Percentiles rank a stretch among this genome's conserved stretches.
phyloP scores from a whole-genome alignment of 345 rosid genomes.

The Tarenaya hassleriana region DNA sequence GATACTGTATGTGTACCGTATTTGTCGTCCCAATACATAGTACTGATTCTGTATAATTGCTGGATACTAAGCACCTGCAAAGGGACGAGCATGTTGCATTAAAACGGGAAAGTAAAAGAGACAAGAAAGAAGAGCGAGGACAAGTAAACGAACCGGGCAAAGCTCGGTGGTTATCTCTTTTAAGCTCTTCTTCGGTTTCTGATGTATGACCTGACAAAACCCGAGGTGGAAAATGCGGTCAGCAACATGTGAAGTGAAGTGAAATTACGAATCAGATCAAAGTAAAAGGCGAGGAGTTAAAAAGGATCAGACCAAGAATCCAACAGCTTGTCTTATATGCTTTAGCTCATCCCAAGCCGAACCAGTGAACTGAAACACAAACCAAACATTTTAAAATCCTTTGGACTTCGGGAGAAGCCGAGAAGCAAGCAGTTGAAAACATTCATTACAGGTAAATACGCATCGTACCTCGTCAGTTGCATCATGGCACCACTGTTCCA shows the following conservation, averaged over 20 bases:
- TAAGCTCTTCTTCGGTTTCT: conserved; percentile 90
- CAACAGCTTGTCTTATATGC: conserved; percentile 98
- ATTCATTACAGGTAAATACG: conserved; percentile 1
- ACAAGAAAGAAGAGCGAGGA: neutral
- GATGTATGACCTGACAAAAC: conserved; percentile 69
- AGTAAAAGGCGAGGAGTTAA: neutral
- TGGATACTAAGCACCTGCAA: conserved; percentile 89
- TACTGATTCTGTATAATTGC: conserved; percentile 85
- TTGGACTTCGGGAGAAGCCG: conserved; percentile 9
- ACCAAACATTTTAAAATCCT: conserved; percentile 16
- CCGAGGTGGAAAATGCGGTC: conserved; percentile 2
- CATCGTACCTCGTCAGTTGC: conserved; percentile 71
- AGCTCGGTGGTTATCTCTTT: conserved; percentile 86
- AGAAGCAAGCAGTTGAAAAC: conserved; percentile 12
- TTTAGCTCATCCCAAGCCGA: conserved; percentile 86
- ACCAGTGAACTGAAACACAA: conserved; percentile 64
- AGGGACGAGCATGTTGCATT: conserved; percentile 16
- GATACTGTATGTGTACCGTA: conserved; percentile 91
- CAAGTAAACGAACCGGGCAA: conserved; percentile 56
- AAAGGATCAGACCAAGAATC: conserved; percentile 64
- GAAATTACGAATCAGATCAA: neutral
- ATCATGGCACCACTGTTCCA: conserved; percentile 82
- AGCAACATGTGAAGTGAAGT: conserved; percentile 1
- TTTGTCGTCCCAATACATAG: conserved; percentile 97
- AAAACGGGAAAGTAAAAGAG: conserved; percentile 7